These are phyloP conservation scores for Auriscalpium microsporum DNA, from an alignment of 768 basidiomycete genomes.

Conservation along the genomic window DNA sequence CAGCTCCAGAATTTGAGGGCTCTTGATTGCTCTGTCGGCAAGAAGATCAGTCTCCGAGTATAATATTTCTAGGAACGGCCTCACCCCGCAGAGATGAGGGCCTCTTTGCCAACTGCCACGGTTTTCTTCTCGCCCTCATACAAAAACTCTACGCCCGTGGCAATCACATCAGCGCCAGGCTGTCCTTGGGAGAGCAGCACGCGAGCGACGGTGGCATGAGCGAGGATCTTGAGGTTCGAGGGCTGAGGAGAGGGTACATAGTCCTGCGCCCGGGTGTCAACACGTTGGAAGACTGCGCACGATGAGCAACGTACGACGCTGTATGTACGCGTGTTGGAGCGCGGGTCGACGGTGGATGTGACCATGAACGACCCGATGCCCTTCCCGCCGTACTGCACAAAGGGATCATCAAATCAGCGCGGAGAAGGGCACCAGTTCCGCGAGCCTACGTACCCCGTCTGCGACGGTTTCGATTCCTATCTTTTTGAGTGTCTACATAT, in stretches of 20 bases:
- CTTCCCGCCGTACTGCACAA: neutral
- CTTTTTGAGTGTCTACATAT: neutral
- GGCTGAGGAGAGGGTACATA: neutral
- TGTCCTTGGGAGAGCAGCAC: neutral
- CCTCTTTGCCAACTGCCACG: constrained; percentile 33
- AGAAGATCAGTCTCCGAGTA: neutral
- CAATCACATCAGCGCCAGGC: constrained; percentile 12
- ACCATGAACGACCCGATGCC: constrained; percentile 8
- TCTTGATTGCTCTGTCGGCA: constrained; percentile 29
- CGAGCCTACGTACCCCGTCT: constrained; percentile 13
- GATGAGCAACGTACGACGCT: constrained; percentile 1
- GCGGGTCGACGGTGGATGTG: constrained; percentile 5
- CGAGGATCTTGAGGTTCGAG: neutral
- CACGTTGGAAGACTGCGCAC: no score
- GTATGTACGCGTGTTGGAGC: constrained; percentile 6
- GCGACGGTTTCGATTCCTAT: constrained; percentile 7
- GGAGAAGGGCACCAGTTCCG: neutral
- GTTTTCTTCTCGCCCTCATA: constrained; percentile 17
- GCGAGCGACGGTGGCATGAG: neutral
- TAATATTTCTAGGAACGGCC: neutral
- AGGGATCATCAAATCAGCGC: neutral
- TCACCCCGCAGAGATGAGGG: constrained; percentile 32
- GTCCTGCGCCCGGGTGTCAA: neutral
- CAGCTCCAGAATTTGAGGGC: constrained; percentile 40
- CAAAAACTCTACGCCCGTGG: constrained; percentile 31